Evolutionary conservation across 2,329 filamentous ascomycete genomes (phyloP).

Genomic region (Tolypocladium album): DNA sequence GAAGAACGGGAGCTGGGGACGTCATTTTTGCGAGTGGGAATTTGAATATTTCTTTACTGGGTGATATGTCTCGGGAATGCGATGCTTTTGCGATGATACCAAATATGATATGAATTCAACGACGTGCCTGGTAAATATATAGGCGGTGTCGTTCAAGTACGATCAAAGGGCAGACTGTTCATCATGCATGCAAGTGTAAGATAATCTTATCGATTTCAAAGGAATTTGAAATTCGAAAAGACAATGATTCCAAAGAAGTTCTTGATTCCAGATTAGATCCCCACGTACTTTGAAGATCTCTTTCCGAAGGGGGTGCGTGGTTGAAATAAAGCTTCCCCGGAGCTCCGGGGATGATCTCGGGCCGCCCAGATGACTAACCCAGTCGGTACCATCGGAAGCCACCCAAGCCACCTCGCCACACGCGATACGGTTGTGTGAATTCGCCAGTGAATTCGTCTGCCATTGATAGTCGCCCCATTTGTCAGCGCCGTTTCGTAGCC

Average conservation of each 20-base stretch:
- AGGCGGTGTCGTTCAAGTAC: neutral
- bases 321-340: neutral
- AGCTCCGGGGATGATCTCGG: neutral
- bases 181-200: neutral
- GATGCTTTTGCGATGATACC: neutral
- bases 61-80: neutral
- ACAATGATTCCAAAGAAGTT: neutral
- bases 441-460: neutral
- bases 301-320: neutral
- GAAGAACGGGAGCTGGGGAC: neutral
- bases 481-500: neutral
- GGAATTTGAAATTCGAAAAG: neutral
- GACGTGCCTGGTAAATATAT: neutral
- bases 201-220: neutral
- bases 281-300: neutral
- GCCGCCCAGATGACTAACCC: neutral
- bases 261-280: neutral
- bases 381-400: neutral
- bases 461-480: neutral
- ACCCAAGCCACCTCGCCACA: neutral
- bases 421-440: neutral
- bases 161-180: neutral
- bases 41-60: neutral
- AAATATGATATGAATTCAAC: neutral
- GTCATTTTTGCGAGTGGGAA: neutral